A percentile compares a stretch with the other conserved stretches of the same genome.
phyloP scores from a whole-genome alignment of 163 green algal species.

The Trebouxia gelatinosa region DNA sequence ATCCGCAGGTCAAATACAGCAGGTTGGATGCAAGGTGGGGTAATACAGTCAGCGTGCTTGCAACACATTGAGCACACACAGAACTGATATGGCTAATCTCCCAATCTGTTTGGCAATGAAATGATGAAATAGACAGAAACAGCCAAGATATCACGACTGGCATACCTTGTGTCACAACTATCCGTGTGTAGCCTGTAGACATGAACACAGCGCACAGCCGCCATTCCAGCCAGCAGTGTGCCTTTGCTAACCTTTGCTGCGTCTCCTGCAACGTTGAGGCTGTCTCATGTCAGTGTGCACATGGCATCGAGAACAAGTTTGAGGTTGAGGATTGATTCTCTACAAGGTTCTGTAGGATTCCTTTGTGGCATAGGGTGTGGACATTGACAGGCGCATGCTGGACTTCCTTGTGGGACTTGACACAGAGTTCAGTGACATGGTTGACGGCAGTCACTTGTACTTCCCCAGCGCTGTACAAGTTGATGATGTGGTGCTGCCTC shows the following conservation, averaged over 20 bases:
- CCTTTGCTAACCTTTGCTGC: no score
- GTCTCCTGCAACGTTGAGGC: no score
- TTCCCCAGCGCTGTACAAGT: constrained; percentile 16
- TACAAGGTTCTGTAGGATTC: no score
- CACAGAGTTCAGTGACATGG: constrained; percentile 34
- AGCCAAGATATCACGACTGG: no score
- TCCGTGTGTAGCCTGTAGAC: no score
- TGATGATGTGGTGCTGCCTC: constrained; percentile 28
- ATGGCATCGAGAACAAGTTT: no score
- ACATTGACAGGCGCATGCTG: constrained; percentile 35
- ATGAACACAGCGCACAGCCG: background rate
- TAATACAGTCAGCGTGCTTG: no score
- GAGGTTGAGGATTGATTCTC: no score
- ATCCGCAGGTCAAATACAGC: constrained; percentile 61
- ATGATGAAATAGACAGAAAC: background rate
- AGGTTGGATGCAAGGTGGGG: constrained; percentile 79
- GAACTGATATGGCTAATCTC: background rate
- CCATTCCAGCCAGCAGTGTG: no score
- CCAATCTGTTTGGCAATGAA: background rate
- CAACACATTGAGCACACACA: background rate
- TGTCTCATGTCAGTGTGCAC: no score
- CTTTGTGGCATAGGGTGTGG: constrained; percentile 11
- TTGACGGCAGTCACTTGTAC: constrained; percentile 30
- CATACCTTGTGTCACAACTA: no score
- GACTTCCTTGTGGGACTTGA: constrained; percentile 32